phyloP scores from a whole-genome alignment of 1,139 yeast genomes.

The Sugiyamaella pinicola region DNA sequence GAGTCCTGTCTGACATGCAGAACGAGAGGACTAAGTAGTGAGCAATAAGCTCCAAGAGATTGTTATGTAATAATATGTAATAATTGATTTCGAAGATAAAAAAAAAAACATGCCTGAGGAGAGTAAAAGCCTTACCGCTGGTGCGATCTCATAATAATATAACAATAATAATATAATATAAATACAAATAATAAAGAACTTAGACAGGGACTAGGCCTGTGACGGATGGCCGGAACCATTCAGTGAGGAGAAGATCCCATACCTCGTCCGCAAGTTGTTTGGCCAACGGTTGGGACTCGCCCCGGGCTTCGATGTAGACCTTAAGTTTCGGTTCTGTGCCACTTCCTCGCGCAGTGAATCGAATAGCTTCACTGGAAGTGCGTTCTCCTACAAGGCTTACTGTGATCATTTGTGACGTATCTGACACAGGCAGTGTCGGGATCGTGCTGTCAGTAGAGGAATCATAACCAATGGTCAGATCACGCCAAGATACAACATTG shows the following conservation, averaged over 20 bases:
- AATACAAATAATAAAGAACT: constrained; percentile 5
- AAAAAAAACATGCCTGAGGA: neutral
- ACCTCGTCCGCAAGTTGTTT: constrained; percentile 56
- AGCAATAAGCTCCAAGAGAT: neutral
- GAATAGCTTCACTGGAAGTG: constrained; percentile 43
- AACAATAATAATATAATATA: constrained; percentile 6
- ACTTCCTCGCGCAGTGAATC: constrained; percentile 89
- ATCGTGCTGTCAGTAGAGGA: constrained; percentile 58
- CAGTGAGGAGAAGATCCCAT: constrained; percentile 59
- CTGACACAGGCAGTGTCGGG: constrained; percentile 72
- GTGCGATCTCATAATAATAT: neutral
- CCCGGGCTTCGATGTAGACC: constrained; percentile 81
- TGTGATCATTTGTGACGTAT: constrained; percentile 84
- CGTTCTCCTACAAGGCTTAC: constrained; percentile 42
- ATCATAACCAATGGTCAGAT: constrained; percentile 80
- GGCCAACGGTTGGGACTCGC: constrained; percentile 53
- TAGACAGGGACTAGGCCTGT: constrained; percentile 28
- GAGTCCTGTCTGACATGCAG: neutral
- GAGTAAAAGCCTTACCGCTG: neutral
- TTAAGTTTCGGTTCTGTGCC: constrained; percentile 97
- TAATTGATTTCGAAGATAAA: neutral
- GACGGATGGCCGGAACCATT: constrained; percentile 41
- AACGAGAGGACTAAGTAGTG: neutral
- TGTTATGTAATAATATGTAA: neutral
- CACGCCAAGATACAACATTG: constrained; percentile 69